These are phyloP conservation scores for Hemileccinum rubropunctum DNA, from an alignment of 768 basidiomycete species.

Conservation along the genomic window DNA sequence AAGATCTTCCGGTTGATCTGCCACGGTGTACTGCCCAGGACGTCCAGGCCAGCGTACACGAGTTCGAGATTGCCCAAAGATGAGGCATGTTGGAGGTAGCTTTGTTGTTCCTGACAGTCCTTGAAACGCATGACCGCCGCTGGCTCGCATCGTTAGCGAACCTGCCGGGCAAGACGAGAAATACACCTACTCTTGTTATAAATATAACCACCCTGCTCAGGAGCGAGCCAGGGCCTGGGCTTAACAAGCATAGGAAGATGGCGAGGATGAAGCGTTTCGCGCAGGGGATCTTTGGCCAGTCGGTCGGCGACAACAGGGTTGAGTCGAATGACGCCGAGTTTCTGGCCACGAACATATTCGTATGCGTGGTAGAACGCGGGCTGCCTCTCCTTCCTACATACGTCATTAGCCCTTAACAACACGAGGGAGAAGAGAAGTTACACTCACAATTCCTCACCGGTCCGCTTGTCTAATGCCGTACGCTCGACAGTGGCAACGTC, in stretches of 20 bases:
- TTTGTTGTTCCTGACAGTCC: conserved; percentile 79
- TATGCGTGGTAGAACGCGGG: conserved; percentile 91
- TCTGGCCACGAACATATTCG: conserved; percentile 90
- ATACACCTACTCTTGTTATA: conserved; percentile 62
- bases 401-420: conserved; percentile 3
- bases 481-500: conserved; percentile 76
- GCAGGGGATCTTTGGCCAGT: conserved; percentile 69
- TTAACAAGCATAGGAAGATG: conserved; percentile 94
- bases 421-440: not conserved
- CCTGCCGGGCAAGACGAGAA: not conserved
- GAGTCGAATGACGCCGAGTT: conserved; percentile 87
- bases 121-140: conserved; percentile 89
- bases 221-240: conserved; percentile 82
- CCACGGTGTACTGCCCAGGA: conserved; percentile 90
- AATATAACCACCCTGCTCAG: conserved; percentile 80
- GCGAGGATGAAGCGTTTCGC: conserved; percentile 80
- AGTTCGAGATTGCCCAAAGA: conserved; percentile 73
- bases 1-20: conserved; percentile 77
- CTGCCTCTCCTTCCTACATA: conserved; percentile 66
- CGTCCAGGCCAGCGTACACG: conserved; percentile 86
- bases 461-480: conserved; percentile 52
- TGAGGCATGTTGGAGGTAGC: conserved; percentile 75
- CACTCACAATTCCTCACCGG: conserved; percentile 60
- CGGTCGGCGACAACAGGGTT: conserved; percentile 79
- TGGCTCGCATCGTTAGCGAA: conserved; percentile 23